Percentiles rank a stretch among this genome's conserved stretches.
phyloP scores from a whole-genome alignment of 2,329 filamentous ascomycete species.

The Aspergillus costaricaensis region DNA sequence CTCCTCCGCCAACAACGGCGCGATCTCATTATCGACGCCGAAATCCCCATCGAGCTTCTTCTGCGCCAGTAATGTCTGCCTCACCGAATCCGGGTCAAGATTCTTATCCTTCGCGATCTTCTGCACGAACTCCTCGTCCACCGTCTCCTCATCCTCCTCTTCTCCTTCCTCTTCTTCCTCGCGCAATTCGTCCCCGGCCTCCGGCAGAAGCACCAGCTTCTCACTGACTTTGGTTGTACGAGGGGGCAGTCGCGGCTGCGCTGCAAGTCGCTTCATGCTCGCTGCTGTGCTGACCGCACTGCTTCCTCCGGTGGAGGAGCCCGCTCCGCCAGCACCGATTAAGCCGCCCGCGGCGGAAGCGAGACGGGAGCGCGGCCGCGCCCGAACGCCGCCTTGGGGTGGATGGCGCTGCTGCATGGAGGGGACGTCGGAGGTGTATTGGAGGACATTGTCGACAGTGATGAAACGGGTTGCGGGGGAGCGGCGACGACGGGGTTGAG shows the following conservation, averaged over 20 bases:
- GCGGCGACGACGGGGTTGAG: slow-evolving; percentile 32
- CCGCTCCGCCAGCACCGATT: slow-evolving; percentile 46
- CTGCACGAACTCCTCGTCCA: slow-evolving; percentile 41
- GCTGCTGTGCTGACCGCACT: slow-evolving; percentile 53
- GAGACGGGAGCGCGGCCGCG: slow-evolving; percentile 36
- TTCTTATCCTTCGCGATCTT: slow-evolving; percentile 35
- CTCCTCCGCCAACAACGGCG: slow-evolving; percentile 58
- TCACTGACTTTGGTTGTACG: slow-evolving; percentile 93
- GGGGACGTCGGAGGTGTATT: slow-evolving; percentile 91
- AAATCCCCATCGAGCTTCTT: slow-evolving; percentile 53
- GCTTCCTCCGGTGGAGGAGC: slow-evolving; percentile 29
- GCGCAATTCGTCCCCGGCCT: slow-evolving; percentile 11
- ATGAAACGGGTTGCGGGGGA: slow-evolving; percentile 69
- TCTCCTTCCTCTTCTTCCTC: slow-evolving; percentile 22
- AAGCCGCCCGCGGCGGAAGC: slow-evolving; percentile 34
- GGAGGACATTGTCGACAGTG: slow-evolving; percentile 88
- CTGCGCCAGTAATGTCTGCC: slow-evolving; percentile 35
- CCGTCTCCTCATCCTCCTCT: slow-evolving; percentile 24
- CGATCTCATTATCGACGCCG: slow-evolving; percentile 56
- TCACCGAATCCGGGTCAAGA: slow-evolving; percentile 36
- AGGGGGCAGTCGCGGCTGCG: slow-evolving; percentile 67
- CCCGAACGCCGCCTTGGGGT: slow-evolving; percentile 39
- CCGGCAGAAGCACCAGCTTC: slow-evolving; percentile 88
- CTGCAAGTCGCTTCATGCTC: slow-evolving; percentile 58
- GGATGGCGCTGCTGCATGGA: slow-evolving; percentile 85